These are phyloP conservation scores for Phytopythium montanum DNA, from an alignment of 352 stramenopile species.

Conservation along the genomic window DNA sequence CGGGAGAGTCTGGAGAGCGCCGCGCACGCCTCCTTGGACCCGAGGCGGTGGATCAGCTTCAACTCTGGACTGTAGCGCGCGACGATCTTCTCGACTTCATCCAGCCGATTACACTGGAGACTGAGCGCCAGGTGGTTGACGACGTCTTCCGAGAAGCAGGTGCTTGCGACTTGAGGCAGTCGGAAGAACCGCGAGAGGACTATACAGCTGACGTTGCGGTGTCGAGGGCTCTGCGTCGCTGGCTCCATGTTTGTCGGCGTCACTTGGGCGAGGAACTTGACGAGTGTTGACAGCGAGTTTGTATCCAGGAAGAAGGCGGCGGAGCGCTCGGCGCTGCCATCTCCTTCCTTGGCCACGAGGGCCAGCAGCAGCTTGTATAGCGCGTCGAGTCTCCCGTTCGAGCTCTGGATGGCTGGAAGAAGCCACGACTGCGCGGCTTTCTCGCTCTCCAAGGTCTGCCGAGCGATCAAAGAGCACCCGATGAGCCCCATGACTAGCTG, in stretches of 20 bases:
- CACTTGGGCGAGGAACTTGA: conserved; percentile 50
- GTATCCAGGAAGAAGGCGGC: conserved; percentile 38
- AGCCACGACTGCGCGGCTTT: conserved; percentile 14
- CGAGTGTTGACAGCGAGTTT: conserved; percentile 37
- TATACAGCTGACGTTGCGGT: conserved; percentile 75
- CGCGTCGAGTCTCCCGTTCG: conserved; percentile 31
- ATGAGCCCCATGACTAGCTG: conserved; percentile 50
- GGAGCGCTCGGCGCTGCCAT: conserved; percentile 15
- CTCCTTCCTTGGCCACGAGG: conserved; percentile 29
- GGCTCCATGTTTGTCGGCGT: conserved; percentile 54
- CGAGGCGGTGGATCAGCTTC: conserved; percentile 42
- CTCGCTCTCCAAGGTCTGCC: conserved; percentile 27
- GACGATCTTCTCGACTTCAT: conserved; percentile 50
- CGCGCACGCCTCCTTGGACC: conserved; percentile 51
- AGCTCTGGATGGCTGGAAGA: conserved; percentile 23
- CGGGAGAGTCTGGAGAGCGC: conserved; percentile 47
- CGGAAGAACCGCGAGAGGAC: conserved; percentile 52
- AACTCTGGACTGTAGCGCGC: conserved; percentile 22
- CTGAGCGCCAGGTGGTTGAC: conserved; percentile 67
- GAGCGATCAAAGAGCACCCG: conserved; percentile 39
- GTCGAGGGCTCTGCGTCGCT: conserved; percentile 33
- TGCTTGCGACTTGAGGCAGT: conserved; percentile 23
- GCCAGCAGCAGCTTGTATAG: conserved; percentile 47
- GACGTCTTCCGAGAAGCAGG: conserved; percentile 53
- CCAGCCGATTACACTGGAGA: conserved; percentile 67